These are phyloP conservation scores for Rhodotorula paludigena DNA, from an alignment of 768 basidiomycete genomes.

Conservation along the genomic window DNA sequence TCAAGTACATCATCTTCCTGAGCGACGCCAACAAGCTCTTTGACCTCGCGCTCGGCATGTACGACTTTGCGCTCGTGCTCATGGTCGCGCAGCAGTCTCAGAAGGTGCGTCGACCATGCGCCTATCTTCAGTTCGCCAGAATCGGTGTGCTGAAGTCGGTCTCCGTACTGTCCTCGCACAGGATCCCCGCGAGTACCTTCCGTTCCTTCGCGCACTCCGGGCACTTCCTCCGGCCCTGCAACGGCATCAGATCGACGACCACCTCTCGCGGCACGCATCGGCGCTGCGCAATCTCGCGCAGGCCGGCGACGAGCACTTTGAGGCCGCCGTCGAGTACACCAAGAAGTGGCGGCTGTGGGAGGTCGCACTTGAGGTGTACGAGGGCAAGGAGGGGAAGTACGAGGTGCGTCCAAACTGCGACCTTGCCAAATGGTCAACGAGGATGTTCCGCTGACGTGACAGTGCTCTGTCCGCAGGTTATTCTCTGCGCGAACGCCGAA, in stretches of 20 bases:
- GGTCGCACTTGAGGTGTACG: conserved; percentile 70
- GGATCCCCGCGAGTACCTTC: conserved; percentile 97
- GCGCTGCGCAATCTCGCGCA: conserved; percentile 69
- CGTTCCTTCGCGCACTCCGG: conserved; percentile 86
- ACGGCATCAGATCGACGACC: conserved; percentile 84
- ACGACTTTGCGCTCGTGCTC: conserved; percentile 90
- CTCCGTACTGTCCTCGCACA: conserved; percentile 45
- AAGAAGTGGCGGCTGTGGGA: conserved; percentile 72
- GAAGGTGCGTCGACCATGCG: conserved; percentile 71
- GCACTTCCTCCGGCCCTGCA: conserved; percentile 76
- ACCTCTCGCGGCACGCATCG: conserved; percentile 68
- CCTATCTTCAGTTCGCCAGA: no score
- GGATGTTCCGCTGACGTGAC: not conserved
- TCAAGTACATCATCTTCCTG: conserved; percentile 97
- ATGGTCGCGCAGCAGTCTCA: conserved; percentile 96
- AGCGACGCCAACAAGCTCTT: conserved; percentile 87
- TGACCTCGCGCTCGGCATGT: conserved; percentile 95
- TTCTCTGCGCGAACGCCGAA: conserved; percentile 40
- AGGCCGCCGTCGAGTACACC: conserved; percentile 72
- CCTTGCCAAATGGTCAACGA: no score
- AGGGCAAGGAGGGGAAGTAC: conserved; percentile 56
- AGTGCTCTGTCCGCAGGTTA: no score
- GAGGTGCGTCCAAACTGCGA: conserved; percentile 22
- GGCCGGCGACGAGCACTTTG: conserved; percentile 70
- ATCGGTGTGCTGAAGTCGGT: conserved; percentile 1